Evolutionary conservation across 129 eudicot genomes (phyloP), one percentile per base, ranked within the genome.

Genomic region (Flaveria robusta): DNA sequence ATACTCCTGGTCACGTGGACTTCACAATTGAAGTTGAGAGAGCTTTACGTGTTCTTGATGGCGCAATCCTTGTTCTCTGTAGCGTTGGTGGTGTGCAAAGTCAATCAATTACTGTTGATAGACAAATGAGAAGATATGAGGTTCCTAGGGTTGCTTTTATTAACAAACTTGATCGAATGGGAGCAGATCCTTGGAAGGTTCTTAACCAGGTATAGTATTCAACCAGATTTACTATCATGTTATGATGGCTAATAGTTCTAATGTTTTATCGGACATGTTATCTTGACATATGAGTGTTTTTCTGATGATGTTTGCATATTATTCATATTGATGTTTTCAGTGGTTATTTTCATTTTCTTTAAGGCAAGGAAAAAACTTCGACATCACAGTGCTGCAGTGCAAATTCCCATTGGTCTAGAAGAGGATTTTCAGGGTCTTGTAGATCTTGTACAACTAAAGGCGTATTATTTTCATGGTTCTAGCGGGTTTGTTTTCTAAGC

Each of bases 41-140:
- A 76, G 99, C 99, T 16, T 82, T 94, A 82, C 97, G 99, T 70
- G 99, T 94, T 29, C 97, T 94, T 79, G 99, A 94, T 91, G 99
- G 99, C 60, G 99, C 99, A 70, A 83, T 94, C 66, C 99, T 94
- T 74, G 99, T 94, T 47, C 94, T 94, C 12, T 94, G 99, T 77
- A 94, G 99, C 80, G 99, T 94, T 79, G 97, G 99, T 79, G 99
- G 99, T 77, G 99, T 94, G 47, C 99, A 94, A 85, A 94, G 99
- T 85, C 99, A 94, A 83, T 91, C 99, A 7, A 94, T 94, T 26
- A 94, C 99, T 55, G 99, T 94, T 79, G 99, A 94, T 85, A 89
- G 99, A 68, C 99, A 94, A 89, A 94, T 94, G 99, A 86, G 91
- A 89, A 86, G 99, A 84, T 94, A 94, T 70, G 92, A 87, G 55